Percentiles rank a stretch among this genome's conserved stretches.
Conservation (phyloP, 73 alveolate species). For the Effrenium voratum region DNA sequence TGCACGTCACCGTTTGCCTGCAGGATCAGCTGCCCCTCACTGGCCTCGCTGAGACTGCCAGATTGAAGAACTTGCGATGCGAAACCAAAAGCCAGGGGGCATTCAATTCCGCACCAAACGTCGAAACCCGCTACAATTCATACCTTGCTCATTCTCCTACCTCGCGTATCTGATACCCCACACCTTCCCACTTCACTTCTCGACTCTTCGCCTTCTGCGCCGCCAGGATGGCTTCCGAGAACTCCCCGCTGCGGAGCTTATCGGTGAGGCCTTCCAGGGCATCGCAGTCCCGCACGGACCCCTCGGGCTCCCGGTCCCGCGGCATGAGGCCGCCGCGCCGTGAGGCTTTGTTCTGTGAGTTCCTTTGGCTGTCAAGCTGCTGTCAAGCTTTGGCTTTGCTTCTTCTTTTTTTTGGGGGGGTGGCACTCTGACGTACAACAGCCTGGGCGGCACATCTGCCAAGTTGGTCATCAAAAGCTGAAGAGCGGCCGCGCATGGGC, state of each 20-base stretch:
- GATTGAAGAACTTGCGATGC: too few species aligned
- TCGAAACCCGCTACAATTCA: background rate
- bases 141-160: background rate
- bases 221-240: conserved; percentile 67
- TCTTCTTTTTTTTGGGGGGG: too few species aligned
- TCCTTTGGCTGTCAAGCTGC: too few species aligned
- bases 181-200: background rate
- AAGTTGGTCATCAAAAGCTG: too few species aligned
- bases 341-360: too few species aligned
- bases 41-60: conserved; percentile 40
- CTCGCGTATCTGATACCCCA: background rate
- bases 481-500: too few species aligned
- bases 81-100: too few species aligned
- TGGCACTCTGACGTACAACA: too few species aligned
- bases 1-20: conserved; percentile 59
- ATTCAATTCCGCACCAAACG: too few species aligned
- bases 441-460: too few species aligned
- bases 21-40: conserved; percentile 28
- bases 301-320: conserved; percentile 88
- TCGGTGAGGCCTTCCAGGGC: conserved; percentile 72
- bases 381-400: too few species aligned
- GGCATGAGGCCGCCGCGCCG: conserved; percentile 37
- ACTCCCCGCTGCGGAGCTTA: conserved; percentile 81
- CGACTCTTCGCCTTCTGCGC: conserved; percentile 69
- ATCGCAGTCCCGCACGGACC: conserved; percentile 72